Percentiles rank a stretch among this genome's conserved stretches.
phyloP scores from a whole-genome alignment of 176 grass and related monocot genomes.

The Pontederia paniculata region DNA sequence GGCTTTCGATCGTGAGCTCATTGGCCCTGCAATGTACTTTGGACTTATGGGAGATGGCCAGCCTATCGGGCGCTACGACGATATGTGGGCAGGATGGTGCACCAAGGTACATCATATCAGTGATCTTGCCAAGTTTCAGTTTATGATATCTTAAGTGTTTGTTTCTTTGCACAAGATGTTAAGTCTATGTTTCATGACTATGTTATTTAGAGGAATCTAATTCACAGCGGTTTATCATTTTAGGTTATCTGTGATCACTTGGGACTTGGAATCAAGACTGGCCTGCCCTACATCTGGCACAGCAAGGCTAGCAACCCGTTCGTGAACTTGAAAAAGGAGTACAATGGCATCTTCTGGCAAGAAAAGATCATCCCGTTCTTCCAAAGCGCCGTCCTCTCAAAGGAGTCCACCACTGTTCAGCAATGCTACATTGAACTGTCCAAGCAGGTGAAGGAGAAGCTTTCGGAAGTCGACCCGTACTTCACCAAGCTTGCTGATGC shows the following conservation, averaged over 20 bases:
- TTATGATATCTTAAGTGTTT: background rate
- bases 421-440: too few species aligned
- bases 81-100: slow-evolving; percentile 40
- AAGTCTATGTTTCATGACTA: background rate
- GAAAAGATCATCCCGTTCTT: too few species aligned
- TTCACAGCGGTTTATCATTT: background rate
- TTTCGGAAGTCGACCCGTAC: slow-evolving; percentile 10
- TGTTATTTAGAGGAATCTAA: too few species aligned
- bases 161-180: background rate
- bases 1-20: slow-evolving; percentile 28
- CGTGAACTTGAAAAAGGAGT: too few species aligned
- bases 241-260: slow-evolving; percentile 98
- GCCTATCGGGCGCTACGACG: slow-evolving; percentile 32
- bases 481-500: slow-evolving; percentile 57
- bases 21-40: slow-evolving; percentile 34
- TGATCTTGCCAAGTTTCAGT: background rate
- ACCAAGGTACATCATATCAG: slow-evolving; percentile 14
- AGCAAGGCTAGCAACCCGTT: too few species aligned
- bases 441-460: too few species aligned
- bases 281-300: too few species aligned
- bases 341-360: too few species aligned
- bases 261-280: slow-evolving; percentile 14
- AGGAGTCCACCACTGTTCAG: too few species aligned
- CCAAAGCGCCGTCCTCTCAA: too few species aligned
- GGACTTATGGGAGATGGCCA: slow-evolving; percentile 39